A percentile compares a stretch with the other conserved stretches of the same genome.
These are phyloP conservation scores for Leccinum rimulosum DNA, from an alignment of 768 basidiomycete species.

Conservation along the genomic window DNA sequence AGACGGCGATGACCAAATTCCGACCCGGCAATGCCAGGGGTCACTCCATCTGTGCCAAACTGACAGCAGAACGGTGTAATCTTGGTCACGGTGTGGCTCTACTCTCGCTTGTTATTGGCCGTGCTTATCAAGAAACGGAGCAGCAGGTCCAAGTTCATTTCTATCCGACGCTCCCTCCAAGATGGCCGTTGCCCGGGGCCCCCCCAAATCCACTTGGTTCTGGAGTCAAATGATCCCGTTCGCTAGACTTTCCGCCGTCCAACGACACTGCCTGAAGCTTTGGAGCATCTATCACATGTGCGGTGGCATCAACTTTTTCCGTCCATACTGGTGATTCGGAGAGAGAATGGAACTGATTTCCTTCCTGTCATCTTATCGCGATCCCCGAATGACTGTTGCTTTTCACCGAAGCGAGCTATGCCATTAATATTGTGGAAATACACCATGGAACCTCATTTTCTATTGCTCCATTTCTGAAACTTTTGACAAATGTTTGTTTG, in stretches of 20 bases:
- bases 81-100: no score
- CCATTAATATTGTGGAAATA: neutral
- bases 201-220: neutral
- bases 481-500: no score
- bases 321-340: neutral
- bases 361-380: neutral
- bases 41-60: neutral
- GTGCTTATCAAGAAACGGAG: neutral
- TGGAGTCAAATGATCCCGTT: neutral
- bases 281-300: slow-evolving; percentile 1
- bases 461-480: no score
- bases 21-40: neutral
- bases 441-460: no score
- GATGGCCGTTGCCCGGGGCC: neutral
- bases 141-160: neutral
- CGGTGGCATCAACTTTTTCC: neutral
- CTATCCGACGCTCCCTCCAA: neutral
- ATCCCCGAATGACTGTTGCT: neutral
- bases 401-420: neutral
- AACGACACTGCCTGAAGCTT: neutral
- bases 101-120: neutral
- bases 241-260: neutral
- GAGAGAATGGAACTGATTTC: neutral
- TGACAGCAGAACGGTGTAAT: neutral
- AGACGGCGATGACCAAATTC: neutral